A percentile compares a stretch with the other conserved stretches of the same genome.
phyloP scores from a whole-genome alignment of 192 early-diverging fungal genomes.

The Mortierella hygrophila region DNA sequence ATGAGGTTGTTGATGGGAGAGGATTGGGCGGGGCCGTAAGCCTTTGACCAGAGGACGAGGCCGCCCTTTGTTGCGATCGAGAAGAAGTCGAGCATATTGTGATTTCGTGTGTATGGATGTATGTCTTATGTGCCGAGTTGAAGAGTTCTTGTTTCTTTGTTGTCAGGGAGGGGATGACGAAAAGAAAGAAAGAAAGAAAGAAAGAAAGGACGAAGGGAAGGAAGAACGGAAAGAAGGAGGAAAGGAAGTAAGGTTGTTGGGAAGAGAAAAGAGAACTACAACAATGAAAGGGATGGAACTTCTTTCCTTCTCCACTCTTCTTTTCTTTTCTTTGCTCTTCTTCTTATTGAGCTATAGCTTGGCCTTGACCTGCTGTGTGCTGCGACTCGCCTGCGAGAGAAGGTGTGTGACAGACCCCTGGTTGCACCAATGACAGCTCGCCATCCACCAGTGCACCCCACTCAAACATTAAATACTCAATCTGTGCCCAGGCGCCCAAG shows the following conservation, averaged over 20 bases:
- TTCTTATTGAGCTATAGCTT: too few relatives aligned
- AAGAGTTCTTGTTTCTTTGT: background rate
- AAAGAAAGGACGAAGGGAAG: background rate
- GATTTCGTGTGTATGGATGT: background rate
- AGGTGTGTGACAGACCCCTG: too few relatives aligned
- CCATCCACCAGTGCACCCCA: background rate
- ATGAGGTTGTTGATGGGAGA: slow-evolving; percentile 82
- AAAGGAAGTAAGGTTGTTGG: background rate
- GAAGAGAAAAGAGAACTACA: background rate
- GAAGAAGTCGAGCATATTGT: slow-evolving; percentile 87
- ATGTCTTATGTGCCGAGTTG: background rate
- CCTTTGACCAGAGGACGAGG: slow-evolving; percentile 86
- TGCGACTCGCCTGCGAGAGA: too few relatives aligned
- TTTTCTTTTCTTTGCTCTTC: too few relatives aligned
- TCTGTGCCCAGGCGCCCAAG: too few relatives aligned
- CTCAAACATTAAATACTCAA: too few relatives aligned
- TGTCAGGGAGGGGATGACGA: background rate
- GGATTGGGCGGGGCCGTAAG: slow-evolving; percentile 67
- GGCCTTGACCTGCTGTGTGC: too few relatives aligned
- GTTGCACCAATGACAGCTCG: background rate
- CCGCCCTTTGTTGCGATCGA: slow-evolving; percentile 89
- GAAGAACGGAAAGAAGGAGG: background rate
- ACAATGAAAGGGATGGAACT: background rate
- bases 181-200: too few relatives aligned
- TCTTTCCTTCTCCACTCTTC: too few relatives aligned